Conservation (phyloP, 768 basidiomycete species). For the Tubosaeta brunneosetosa region DNA sequence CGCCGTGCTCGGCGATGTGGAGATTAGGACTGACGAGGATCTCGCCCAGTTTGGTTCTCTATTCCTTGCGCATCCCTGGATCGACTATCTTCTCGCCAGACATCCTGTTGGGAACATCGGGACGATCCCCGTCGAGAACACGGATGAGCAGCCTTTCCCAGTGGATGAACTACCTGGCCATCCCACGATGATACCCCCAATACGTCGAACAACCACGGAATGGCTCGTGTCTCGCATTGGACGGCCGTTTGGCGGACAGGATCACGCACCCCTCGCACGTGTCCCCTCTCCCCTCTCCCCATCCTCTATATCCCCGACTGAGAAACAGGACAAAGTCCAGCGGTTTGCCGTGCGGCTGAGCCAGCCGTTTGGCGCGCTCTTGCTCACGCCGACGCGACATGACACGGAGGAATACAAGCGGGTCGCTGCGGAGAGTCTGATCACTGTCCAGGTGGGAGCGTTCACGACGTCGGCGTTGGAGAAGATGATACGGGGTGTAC, state of each 20-base stretch:
- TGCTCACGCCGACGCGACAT: background rate
- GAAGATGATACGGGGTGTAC: too few species aligned
- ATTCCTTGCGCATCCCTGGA: conserved; percentile 9
- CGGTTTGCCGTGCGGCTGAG: background rate
- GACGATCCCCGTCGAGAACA: background rate
- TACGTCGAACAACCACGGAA: background rate
- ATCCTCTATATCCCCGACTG: background rate
- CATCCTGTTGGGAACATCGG: background rate
- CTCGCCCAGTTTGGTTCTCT: background rate
- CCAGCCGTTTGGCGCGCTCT: background rate
- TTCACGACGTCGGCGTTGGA: too few species aligned
- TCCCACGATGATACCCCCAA: too few species aligned
- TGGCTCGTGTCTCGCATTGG: background rate
- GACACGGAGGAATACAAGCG: background rate
- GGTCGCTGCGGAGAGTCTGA: too few species aligned
- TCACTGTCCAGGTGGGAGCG: too few species aligned
- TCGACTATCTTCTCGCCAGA: conserved; percentile 7
- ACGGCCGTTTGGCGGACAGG: background rate
- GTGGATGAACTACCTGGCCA: background rate
- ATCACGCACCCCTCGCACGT: background rate
- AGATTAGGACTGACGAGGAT: conserved; percentile 7
- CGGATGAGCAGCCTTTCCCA: background rate
- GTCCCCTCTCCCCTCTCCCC: background rate
- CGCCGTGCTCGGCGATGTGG: background rate
- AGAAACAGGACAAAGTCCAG: background rate